Evolutionary conservation across 2,329 filamentous ascomycete genomes (phyloP).

Genomic region (Cadophora sp.): DNA sequence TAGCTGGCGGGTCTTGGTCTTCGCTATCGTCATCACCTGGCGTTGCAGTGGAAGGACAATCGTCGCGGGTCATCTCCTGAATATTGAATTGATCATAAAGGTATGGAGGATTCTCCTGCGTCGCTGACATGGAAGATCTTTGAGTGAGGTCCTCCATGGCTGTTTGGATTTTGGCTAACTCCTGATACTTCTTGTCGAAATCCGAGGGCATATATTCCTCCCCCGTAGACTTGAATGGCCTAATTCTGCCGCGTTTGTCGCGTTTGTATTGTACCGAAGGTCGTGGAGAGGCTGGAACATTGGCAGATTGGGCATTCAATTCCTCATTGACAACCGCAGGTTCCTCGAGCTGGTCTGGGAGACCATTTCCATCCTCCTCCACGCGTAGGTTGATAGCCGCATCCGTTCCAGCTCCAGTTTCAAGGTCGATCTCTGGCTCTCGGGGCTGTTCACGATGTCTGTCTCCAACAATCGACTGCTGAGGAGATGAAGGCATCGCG

Average conservation of each 20-base stretch:
- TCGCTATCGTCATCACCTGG: conserved; percentile 14
- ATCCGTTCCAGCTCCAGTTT: neutral
- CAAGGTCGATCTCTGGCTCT: neutral
- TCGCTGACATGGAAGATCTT: conserved; percentile 40
- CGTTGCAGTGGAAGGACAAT: conserved; percentile 20
- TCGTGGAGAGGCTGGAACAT: neutral
- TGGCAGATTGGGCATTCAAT: neutral
- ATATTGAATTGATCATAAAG: conserved; percentile 39
- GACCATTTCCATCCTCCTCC: conserved; percentile 2
- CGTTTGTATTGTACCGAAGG: conserved; percentile 14
- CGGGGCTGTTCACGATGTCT: neutral
- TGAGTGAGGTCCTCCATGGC: conserved; percentile 36
- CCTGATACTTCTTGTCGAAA: conserved; percentile 11
- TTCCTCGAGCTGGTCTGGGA: neutral
- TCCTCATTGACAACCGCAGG: neutral
- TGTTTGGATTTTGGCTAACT: neutral
- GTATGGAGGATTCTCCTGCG: conserved; percentile 41
- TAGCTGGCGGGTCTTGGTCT: neutral
- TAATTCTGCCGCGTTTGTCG: conserved; percentile 18
- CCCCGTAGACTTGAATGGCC: conserved; percentile 7
- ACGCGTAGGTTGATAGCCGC: neutral
- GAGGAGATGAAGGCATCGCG: conserved; percentile 6
- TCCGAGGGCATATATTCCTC: neutral
- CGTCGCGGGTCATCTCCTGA: conserved; percentile 12
- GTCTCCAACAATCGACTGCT: too few species aligned